Percentiles rank a stretch among this genome's conserved stretches.
Evolutionary conservation across 139 green algal genomes (phyloP).

Genomic region (Gonium pectorale): DNA sequence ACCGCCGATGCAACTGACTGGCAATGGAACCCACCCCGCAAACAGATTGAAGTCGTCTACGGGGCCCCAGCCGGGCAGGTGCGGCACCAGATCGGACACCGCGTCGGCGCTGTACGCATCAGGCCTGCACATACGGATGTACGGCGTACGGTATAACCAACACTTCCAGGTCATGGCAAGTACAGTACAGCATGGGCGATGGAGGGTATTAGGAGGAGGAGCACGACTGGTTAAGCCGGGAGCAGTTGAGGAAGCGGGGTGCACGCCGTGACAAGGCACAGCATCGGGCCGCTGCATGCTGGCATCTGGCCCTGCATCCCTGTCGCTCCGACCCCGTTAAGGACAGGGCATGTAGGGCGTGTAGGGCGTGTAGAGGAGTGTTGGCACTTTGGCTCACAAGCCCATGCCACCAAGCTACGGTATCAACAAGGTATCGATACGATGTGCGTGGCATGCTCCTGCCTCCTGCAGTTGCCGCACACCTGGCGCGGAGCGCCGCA

Average conservation of each 20-base stretch:
- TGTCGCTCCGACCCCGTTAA: neutral
- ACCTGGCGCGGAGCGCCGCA: constrained; percentile 1
- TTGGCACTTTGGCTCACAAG: neutral
- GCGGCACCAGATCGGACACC: constrained; percentile 51
- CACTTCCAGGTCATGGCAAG: no score
- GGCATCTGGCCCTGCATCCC: neutral
- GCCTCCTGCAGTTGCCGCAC: neutral
- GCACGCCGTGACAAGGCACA: no score
- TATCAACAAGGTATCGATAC: neutral
- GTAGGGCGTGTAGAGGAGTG: neutral
- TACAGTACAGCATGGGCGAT: neutral
- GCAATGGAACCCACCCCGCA: constrained; percentile 42
- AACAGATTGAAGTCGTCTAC: constrained; percentile 40
- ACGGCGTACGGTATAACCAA: neutral
- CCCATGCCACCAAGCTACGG: neutral
- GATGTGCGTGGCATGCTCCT: neutral
- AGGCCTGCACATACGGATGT: neutral
- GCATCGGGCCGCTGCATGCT: neutral
- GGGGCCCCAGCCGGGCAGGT: constrained; percentile 58
- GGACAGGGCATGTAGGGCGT: neutral
- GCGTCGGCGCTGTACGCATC: constrained; percentile 46
- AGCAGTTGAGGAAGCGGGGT: neutral
- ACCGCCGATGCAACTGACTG: no score
- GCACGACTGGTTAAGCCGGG: neutral
- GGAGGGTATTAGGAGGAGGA: neutral